Evolutionary conservation across 495 filamentous ascomycete species (phyloP), one percentile per base, ranked within the genome.

Genomic region (Aspergillus diversus): DNA sequence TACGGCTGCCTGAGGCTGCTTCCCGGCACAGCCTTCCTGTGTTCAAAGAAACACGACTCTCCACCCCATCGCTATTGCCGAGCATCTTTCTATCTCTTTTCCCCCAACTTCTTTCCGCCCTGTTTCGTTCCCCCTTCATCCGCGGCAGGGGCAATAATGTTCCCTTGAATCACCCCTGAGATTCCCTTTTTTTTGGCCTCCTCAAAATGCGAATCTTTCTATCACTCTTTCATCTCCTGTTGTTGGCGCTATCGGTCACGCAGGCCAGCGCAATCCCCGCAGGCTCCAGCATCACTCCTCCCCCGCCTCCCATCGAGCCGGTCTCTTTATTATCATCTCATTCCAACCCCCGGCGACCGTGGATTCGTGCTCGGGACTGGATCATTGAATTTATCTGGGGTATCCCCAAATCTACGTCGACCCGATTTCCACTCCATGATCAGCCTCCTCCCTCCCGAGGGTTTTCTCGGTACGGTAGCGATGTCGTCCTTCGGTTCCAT

Each of bases 401-500:
- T 0, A 75, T 83, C 76, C 53, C 71, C 61, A 59, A 69, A 13
- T 57, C 69, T 7, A 57, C 56, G 21, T 69, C 64, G n/a, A 33
- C 32, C 35, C 57, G 47, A 0, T 52, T 56, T 8, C 48, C 59
- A 8, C 52, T 48, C 21, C 64, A 63, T 50, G 55, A 66, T 61
- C 67, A 63, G 60, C 71, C 70, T 21, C 73, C 77, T 1, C 83
- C 80, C 5, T 72, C 79, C 5, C 85, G 79, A 34, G 77, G 89
- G 33, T 76, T 85, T 16, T 81, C 85, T 34, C 83, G 86, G 61
- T 97, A 97, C 72, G 87, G 85, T 50, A 84, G 88, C 48, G 89
- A 97, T 71, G 81, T 97, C 15, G 94, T 99, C 13, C 77, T 97
- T 42, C 88, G 95, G 15, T 97, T 97, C 82, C 91, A 90, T 69